Percentiles rank a stretch among this genome's conserved stretches.
Conservation (phyloP, 2,329 filamentous ascomycete species). For the Neofusicoccum parvum region DNA sequence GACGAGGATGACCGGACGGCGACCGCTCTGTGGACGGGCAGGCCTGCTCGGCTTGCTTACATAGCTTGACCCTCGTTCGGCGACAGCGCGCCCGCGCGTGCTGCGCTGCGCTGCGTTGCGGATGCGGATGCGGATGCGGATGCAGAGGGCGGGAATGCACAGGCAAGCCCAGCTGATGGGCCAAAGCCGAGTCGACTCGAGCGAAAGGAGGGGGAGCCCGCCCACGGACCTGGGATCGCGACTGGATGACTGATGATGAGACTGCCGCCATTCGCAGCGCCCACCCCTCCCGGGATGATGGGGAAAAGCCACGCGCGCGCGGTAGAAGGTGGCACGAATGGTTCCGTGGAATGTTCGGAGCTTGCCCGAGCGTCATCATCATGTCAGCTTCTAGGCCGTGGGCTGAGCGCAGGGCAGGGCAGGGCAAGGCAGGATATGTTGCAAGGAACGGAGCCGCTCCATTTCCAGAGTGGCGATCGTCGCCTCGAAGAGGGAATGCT, state of each 20-base stretch:
- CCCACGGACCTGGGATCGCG: neutral
- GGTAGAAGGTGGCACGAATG: no score
- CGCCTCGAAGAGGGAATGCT: no score
- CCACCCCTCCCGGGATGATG: no score
- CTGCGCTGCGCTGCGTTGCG: neutral
- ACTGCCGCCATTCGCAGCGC: neutral
- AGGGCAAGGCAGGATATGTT: no score
- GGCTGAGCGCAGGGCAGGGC: no score
- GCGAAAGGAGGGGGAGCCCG: neutral
- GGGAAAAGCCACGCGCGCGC: no score
- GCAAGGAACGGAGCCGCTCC: no score
- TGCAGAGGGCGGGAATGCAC: conserved; percentile 3
- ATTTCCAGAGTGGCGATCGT: no score
- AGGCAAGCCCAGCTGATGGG: neutral
- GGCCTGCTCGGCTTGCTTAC: neutral
- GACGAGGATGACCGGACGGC: neutral
- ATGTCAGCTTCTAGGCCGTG: no score
- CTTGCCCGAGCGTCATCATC: no score
- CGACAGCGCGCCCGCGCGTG: neutral
- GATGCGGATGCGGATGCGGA: neutral
- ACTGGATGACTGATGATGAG: conserved; percentile 15
- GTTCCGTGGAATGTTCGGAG: no score
- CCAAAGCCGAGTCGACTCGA: neutral
- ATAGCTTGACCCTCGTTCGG: neutral
- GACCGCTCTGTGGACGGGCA: neutral